Conservation (phyloP, 2,329 filamentous ascomycete species). For the Fusarium oligoseptatum region DNA sequence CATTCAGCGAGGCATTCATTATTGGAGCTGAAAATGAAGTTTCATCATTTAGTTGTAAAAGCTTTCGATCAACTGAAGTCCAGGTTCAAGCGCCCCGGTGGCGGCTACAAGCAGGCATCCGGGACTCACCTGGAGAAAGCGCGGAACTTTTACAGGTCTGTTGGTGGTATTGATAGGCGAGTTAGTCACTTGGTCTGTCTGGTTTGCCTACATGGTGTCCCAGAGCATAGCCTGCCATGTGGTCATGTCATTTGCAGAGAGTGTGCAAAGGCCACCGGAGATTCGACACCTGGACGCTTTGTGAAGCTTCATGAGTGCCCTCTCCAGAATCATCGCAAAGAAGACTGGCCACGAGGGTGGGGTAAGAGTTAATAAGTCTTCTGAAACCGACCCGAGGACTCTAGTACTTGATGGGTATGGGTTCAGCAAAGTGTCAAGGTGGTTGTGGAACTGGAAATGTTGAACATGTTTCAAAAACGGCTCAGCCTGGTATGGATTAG, state of each 20-base stretch:
- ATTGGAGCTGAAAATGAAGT: fast-evolving
- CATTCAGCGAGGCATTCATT: neutral
- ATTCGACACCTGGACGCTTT: neutral
- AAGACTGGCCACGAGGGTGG: neutral
- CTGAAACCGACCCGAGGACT: neutral
- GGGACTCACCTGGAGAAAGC: fast-evolving
- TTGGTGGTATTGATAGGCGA: neutral
- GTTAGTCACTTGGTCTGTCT: neutral
- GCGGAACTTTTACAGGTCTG: fast-evolving
- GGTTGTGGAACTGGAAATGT: neutral
- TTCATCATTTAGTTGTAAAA: fast-evolving
- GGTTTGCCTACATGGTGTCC: neutral
- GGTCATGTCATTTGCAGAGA: neutral
- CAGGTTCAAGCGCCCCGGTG: fast-evolving
- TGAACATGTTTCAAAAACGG: neutral
- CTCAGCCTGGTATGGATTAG: too few relatives aligned
- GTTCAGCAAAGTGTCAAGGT: neutral
- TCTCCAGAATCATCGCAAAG: neutral
- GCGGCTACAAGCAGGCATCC: neutral
- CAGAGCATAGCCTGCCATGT: neutral
- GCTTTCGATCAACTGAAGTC: neutral
- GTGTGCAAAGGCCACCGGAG: neutral
- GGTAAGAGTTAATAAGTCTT: too few relatives aligned
- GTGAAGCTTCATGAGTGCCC: neutral
- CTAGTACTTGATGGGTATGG: neutral